A percentile compares a stretch with the other conserved stretches of the same genome.
phyloP scores from a whole-genome alignment of 139 green algal species.

The Diplosphaera chodatii region DNA sequence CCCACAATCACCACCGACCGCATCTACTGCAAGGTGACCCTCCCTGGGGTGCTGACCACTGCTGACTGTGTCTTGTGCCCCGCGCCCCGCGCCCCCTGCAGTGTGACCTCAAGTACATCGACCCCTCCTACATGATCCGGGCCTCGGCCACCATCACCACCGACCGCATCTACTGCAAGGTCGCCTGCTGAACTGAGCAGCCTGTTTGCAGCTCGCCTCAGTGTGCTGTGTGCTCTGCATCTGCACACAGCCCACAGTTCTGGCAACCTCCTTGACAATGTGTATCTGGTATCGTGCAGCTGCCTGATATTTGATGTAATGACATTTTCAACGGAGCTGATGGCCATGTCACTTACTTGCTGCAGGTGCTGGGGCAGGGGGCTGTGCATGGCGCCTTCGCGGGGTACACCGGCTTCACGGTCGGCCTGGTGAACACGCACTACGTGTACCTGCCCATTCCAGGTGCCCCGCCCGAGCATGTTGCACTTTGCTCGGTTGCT shows the following conservation, averaged over 20 bases:
- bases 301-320: no score
- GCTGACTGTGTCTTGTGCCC: background rate
- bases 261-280: no score
- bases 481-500: no score
- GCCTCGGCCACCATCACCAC: constrained; percentile 69
- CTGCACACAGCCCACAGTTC: no score
- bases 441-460: constrained; percentile 54
- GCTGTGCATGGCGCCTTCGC: constrained; percentile 96
- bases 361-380: constrained; percentile 76
- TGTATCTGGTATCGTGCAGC: no score
- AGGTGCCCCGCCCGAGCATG: no score
- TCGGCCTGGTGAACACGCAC: constrained; percentile 89
- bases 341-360: background rate
- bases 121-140: constrained; percentile 64
- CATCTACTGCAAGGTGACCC: constrained; percentile 80
- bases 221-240: no score
- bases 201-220: no score
- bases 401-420: constrained; percentile 85
- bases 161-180: constrained; percentile 87
- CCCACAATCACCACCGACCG: constrained; percentile 81
- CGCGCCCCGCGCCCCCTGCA: background rate
- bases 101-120: constrained; percentile 3
- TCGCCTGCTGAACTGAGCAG: no score
- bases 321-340: no score
- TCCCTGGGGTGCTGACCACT: background rate